phyloP scores from a whole-genome alignment of 805 yeast genomes.

The Hanseniaspora taiwanica region DNA sequence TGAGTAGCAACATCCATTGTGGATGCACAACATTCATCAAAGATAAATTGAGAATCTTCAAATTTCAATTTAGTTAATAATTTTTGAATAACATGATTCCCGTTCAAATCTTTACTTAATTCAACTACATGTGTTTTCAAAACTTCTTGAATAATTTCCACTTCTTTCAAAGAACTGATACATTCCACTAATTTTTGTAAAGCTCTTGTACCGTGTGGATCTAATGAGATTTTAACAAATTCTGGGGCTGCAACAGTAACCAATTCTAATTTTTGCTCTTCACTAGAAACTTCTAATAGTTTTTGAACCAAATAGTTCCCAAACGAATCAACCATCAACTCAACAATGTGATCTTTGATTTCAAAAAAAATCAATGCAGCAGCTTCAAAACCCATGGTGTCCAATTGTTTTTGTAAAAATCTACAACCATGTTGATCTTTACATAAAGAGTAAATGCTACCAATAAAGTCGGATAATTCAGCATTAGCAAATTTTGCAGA shows the following conservation, averaged over 20 bases:
- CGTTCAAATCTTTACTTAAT: constrained; percentile 80
- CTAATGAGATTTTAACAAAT: constrained; percentile 68
- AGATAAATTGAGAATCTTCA: constrained; percentile 72
- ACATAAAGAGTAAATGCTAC: constrained; percentile 68
- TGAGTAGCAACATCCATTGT: constrained; percentile 82
- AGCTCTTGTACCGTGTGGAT: constrained; percentile 95
- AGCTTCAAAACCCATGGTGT: constrained; percentile 43
- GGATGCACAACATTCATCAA: constrained; percentile 65
- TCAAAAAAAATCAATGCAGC: constrained; percentile 72
- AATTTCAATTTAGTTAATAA: constrained; percentile 62
- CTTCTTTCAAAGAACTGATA: constrained; percentile 58
- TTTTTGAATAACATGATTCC: constrained; percentile 93
- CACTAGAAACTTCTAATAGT: constrained; percentile 60
- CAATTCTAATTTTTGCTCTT: constrained; percentile 55
- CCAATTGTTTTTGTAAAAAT: constrained; percentile 78
- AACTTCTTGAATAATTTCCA: constrained; percentile 43
- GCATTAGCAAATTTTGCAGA: constrained; percentile 60
- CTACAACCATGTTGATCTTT: constrained; percentile 96
- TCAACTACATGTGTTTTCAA: constrained; percentile 61
- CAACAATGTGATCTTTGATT: constrained; percentile 62
- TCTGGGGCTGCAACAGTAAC: constrained; percentile 62
- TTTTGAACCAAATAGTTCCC: constrained; percentile 95
- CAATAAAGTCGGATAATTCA: constrained; percentile 50
- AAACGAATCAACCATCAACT: constrained; percentile 88
- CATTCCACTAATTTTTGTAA: constrained; percentile 85